phyloP scores from a whole-genome alignment of 192 early-diverging fungal genomes.

The Backusella westeae region DNA sequence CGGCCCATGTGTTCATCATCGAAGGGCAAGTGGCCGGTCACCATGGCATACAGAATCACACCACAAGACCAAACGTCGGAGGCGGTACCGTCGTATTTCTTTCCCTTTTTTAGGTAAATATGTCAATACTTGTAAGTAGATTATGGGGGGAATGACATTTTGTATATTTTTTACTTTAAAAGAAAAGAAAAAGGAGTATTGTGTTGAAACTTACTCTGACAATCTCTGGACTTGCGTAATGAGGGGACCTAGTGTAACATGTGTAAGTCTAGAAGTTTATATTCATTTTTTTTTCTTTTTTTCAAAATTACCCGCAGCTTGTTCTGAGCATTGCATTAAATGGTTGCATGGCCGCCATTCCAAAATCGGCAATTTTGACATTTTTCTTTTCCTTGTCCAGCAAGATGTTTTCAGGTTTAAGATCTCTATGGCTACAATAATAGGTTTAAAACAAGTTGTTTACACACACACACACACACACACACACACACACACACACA shows the following conservation, averaged over 20 bases:
- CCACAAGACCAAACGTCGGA: constrained; percentile 98
- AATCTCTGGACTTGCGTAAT: constrained; percentile 38
- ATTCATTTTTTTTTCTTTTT: constrained; percentile 4
- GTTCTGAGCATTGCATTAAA: constrained; percentile 51
- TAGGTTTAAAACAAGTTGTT: not conserved
- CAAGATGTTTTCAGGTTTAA: constrained; percentile 73
- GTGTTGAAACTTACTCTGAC: constrained; percentile 14
- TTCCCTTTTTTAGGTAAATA: constrained; percentile 17
- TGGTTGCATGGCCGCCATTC: constrained; percentile 52
- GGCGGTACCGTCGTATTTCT: constrained; percentile 37
- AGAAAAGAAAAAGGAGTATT: not conserved
- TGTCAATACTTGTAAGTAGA: not conserved
- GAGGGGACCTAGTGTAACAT: constrained; percentile 19
- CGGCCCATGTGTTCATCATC: constrained; percentile 75
- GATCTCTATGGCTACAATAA: constrained; percentile 57
- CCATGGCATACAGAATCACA: constrained; percentile 83
- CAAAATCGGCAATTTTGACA: constrained; percentile 66
- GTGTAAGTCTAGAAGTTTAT: constrained; percentile 48
- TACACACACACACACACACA: not conserved
- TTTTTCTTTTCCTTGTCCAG: constrained; percentile 41
- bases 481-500: no score
- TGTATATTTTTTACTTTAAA: not conserved
- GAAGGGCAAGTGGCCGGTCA: constrained; percentile 79
- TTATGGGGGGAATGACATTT: not conserved
- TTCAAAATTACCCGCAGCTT: constrained; percentile 47